Evolutionary conservation across 176 grass and related monocot species (phyloP), one percentile per base, ranked within the genome.

Genomic region (Rhynchospora pubera): DNA sequence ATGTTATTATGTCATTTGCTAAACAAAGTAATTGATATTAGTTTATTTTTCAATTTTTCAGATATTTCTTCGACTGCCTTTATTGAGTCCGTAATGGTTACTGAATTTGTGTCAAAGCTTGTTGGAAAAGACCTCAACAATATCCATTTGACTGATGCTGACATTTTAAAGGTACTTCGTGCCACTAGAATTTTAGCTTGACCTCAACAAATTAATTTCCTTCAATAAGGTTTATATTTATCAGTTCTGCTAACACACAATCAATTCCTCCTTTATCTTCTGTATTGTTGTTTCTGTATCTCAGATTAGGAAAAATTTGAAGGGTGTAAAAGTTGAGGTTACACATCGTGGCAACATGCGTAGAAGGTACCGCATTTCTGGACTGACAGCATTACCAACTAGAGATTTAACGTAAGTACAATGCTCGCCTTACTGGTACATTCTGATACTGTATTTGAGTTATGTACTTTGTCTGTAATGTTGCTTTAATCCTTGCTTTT

Each of bases 1-100:
- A 3, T 0, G 15, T 59, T 64, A 12, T 28, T 12, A 13, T 13
- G 62, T 24, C 62, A 47, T 48, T 71, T 18, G 5, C 30, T 67
- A 18, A 71, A 43, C 18, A 14, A n/a, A 44, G 47, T 71, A 47
- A 15, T 11, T 21, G 46, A 71, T 6, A 47, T 71, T 47, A 22
- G 3, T 71, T 71, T 71, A 5, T 71, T 22, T 21, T 21, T 18
- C 3, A 47, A 21, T 18, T 79, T 79, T 82, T 77, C 79, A 97
- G 94, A 97, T 66, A 85, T 56, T 1, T 90, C 87, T 26, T 64
- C 91, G 0, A 90, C 94, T 7, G 81, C 87, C 64, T 97, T 93
- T 39, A 16, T 93, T 66, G 19, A 81, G 67, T 55, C 87, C 5
- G 19, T 81, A n/a, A 46, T 76, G 9, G 73, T 97, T 68, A 62